Conservation (phyloP, 805 yeast genomes). For the Debaryomyces maramus region DNA sequence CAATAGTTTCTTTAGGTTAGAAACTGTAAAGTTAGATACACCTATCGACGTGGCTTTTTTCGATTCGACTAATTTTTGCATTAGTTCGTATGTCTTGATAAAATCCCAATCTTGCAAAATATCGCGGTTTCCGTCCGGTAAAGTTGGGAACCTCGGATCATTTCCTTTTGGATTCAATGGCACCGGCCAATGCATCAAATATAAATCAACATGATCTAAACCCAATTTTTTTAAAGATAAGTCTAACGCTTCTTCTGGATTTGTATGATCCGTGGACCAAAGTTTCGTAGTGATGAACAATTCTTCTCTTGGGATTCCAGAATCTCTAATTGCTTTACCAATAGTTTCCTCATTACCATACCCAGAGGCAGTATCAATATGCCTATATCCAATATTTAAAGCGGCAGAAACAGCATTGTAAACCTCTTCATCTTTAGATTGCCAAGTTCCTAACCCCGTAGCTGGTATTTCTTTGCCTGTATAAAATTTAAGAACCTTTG, state of each 20-base stretch:
- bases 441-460: conserved; percentile 77
- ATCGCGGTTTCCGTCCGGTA: conserved; percentile 36
- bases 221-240: conserved; percentile 62
- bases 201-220: conserved; percentile 74
- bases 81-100: conserved; percentile 50
- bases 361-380: conserved; percentile 73
- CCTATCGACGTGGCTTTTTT: conserved; percentile 69
- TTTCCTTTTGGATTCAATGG: conserved; percentile 41
- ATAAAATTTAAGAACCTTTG: conserved; percentile 45
- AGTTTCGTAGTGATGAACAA: conserved; percentile 71
- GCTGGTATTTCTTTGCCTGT: conserved; percentile 64
- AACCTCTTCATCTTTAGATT: conserved; percentile 52
- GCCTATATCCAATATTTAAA: conserved; percentile 63
- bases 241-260: conserved; percentile 53
- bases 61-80: conserved; percentile 58
- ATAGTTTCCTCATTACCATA: conserved; percentile 68
- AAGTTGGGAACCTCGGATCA: conserved; percentile 31
- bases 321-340: conserved; percentile 52
- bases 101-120: conserved; percentile 35
- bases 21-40: conserved; percentile 67
- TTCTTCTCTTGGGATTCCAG: conserved; percentile 64
- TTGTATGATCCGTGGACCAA: conserved; percentile 52
- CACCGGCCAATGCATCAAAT: conserved; percentile 80
- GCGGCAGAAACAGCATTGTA: conserved; percentile 59
- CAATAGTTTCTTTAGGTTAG: conserved; percentile 44